phyloP scores from a whole-genome alignment of 148 eudicot species.

The Tetragonia tetragonoides region DNA sequence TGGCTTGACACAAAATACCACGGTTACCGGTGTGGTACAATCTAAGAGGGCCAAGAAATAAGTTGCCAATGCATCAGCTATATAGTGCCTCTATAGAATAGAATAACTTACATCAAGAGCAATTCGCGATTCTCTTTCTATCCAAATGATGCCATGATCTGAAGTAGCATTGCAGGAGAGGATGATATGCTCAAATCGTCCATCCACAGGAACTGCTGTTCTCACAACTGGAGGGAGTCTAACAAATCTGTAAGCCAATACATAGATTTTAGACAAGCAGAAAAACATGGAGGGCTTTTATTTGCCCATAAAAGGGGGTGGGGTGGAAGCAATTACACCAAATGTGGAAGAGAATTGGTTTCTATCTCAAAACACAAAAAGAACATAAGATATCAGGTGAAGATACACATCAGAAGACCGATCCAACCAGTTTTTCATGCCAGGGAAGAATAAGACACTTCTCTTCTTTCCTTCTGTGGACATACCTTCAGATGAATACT shows the following conservation, averaged over 20 bases:
- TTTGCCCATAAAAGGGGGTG: neutral
- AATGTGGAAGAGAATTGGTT: neutral
- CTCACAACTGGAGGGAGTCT: constrained; percentile 64
- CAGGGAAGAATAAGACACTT: neutral
- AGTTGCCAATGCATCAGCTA: neutral
- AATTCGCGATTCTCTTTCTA: constrained; percentile 73
- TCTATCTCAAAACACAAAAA: neutral
- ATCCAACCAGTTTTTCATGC: neutral
- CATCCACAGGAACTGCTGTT: constrained; percentile 94
- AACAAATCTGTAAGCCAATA: constrained; percentile 39
- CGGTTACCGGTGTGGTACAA: neutral
- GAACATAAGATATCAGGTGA: neutral
- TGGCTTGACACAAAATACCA: neutral
- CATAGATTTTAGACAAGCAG: neutral
- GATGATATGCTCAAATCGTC: constrained; percentile 87
- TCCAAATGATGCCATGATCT: constrained; percentile 79
- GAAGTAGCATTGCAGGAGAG: constrained; percentile 70
- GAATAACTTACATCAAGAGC: constrained; percentile 68
- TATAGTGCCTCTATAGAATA: neutral
- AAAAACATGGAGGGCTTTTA: neutral
- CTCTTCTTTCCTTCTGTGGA: neutral
- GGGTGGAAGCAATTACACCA: neutral
- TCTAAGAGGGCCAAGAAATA: neutral
- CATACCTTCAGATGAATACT: no score
- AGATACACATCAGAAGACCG: neutral